These are phyloP conservation scores for Viridothelium virens DNA, from an alignment of 495 filamentous ascomycete genomes.

Conservation along the genomic window DNA sequence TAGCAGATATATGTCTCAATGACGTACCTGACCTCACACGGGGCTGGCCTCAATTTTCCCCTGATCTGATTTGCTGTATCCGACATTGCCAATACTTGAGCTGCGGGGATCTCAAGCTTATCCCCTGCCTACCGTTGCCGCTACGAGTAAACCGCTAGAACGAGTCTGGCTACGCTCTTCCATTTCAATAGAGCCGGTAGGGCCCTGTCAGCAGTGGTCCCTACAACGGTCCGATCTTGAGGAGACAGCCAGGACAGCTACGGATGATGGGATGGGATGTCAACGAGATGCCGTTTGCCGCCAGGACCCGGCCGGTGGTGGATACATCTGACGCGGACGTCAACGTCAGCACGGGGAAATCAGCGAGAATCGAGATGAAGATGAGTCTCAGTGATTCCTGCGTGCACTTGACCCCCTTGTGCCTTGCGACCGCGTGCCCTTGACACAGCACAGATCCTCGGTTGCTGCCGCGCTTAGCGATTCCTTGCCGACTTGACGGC, in stretches of 20 bases:
- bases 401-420: too few relatives aligned
- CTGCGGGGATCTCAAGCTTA: background rate
- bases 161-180: background rate
- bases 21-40: background rate
- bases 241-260: too few relatives aligned
- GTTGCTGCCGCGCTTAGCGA: too few relatives aligned
- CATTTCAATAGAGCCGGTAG: background rate
- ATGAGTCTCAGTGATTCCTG: too few relatives aligned
- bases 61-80: background rate
- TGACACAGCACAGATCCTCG: too few relatives aligned
- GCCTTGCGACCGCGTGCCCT: too few relatives aligned
- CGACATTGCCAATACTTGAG: conserved; percentile 4
- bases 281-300: too few relatives aligned
- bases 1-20: background rate
- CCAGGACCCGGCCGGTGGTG: too few relatives aligned
- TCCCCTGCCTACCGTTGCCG: background rate
- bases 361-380: too few relatives aligned
- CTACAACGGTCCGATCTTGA: too few relatives aligned
- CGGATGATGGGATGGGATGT: background rate
- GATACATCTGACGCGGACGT: too few relatives aligned
- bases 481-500: too few relatives aligned
- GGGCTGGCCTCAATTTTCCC: background rate
- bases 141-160: background rate
- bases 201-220: background rate
- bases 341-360: background rate